Evolutionary conservation across 306 rosid species (phyloP).

Genomic region (Crataegus laevigata): DNA sequence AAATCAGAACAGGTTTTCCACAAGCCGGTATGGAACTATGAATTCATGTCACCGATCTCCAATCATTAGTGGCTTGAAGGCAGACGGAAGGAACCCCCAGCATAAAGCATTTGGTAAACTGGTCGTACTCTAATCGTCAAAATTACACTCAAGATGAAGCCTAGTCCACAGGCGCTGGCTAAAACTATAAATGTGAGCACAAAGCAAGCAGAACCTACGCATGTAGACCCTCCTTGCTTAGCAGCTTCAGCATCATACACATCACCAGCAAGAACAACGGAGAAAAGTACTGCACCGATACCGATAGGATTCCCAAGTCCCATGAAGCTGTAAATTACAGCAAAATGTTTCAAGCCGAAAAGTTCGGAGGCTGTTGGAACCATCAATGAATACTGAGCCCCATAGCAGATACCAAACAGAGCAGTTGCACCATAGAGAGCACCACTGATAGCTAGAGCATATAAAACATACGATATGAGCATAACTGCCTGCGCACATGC

Average conservation of each 20-base stretch:
- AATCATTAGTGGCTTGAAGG: constrained; percentile 25
- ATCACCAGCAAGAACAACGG: constrained; percentile 53
- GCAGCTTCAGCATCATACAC: constrained; percentile 72
- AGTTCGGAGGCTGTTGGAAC: constrained; percentile 54
- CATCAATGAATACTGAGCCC: constrained; percentile 49
- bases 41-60: background rate
- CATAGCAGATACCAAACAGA: constrained; percentile 57
- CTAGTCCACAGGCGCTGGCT: constrained; percentile 57
- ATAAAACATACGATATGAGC: constrained; percentile 45
- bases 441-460: constrained; percentile 43
- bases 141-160: constrained; percentile 54
- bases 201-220: constrained; percentile 67
- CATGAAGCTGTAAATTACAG: constrained; percentile 51
- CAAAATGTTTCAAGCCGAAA: constrained; percentile 65
- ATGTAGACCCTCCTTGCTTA: constrained; percentile 62
- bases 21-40: background rate
- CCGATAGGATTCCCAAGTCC: constrained; percentile 60
- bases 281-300: constrained; percentile 71
- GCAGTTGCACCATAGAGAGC: constrained; percentile 71
- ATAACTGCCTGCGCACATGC: constrained; percentile 51
- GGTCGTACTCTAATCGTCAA: constrained; percentile 62
- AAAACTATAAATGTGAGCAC: constrained; percentile 64
- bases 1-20: background rate
- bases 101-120: constrained; percentile 66
- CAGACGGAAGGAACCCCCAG: constrained; percentile 53